phyloP scores from a whole-genome alignment of 805 yeast species.

The Lipomyces chichibuensis region DNA sequence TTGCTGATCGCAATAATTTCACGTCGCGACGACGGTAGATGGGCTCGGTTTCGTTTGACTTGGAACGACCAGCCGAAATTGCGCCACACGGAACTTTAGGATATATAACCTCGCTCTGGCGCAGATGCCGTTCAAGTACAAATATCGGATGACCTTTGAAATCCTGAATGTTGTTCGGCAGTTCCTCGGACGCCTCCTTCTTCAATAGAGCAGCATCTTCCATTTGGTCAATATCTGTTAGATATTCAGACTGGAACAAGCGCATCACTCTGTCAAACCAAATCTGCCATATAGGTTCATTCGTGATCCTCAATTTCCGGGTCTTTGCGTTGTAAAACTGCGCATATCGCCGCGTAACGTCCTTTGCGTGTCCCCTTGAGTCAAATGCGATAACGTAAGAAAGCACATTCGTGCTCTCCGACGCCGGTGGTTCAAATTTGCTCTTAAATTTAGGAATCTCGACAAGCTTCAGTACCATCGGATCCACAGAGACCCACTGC shows the following conservation, averaged over 20 bases:
- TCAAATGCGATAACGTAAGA: slow-evolving; percentile 81
- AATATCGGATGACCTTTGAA: slow-evolving; percentile 86
- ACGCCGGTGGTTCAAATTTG: slow-evolving; percentile 71
- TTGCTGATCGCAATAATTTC: slow-evolving; percentile 65
- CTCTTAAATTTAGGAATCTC: slow-evolving; percentile 64
- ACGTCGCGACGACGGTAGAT: slow-evolving; percentile 71
- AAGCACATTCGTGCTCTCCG: slow-evolving; percentile 60
- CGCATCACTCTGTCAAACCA: slow-evolving; percentile 64
- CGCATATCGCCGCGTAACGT: slow-evolving; percentile 84
- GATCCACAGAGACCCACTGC: slow-evolving; percentile 86
- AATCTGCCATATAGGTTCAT: slow-evolving; percentile 55
- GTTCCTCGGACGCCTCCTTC: slow-evolving; percentile 73
- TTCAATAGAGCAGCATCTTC: slow-evolving; percentile 66
- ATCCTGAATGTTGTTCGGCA: slow-evolving; percentile 82
- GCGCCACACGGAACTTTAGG: slow-evolving; percentile 78
- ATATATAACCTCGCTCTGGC: slow-evolving; percentile 68
- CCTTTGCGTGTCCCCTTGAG: slow-evolving; percentile 63
- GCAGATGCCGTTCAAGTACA: slow-evolving; percentile 74
- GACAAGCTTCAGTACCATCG: slow-evolving; percentile 63
- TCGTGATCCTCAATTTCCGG: slow-evolving; percentile 69
- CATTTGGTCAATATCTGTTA: slow-evolving; percentile 49
- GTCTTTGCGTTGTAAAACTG: slow-evolving; percentile 71
- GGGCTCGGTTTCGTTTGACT: slow-evolving; percentile 49
- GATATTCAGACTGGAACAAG: slow-evolving; percentile 38
- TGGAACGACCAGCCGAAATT: slow-evolving; percentile 48